A percentile compares a stretch with the other conserved stretches of the same genome.
These are phyloP conservation scores for Glaciozyma antarctica DNA, from an alignment of 768 basidiomycete species.

Conservation along the genomic window DNA sequence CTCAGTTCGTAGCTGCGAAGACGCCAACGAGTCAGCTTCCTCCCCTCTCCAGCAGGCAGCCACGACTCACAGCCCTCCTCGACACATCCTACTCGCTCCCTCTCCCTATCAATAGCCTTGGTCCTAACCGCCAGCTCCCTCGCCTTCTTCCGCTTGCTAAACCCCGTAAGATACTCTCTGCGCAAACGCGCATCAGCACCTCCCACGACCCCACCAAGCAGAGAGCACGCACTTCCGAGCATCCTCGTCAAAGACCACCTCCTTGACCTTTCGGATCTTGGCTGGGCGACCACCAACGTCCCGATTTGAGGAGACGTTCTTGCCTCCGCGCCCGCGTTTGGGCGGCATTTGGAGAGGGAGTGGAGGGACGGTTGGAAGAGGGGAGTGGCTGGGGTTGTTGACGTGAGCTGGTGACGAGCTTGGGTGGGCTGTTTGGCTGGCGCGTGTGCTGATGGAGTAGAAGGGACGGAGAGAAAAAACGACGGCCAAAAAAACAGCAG, in stretches of 20 bases:
- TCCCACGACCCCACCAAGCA: neutral
- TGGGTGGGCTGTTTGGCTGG: too few relatives aligned
- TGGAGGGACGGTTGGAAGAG: neutral
- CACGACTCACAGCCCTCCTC: slow-evolving; percentile 6
- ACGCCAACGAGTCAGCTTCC: neutral
- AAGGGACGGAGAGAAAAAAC: too few relatives aligned
- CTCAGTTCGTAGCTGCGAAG: neutral
- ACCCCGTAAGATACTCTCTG: slow-evolving; percentile 30
- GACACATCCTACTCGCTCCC: slow-evolving; percentile 18
- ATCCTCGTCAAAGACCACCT: slow-evolving; percentile 30
- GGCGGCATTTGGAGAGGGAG: too few relatives aligned
- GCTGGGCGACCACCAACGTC: slow-evolving; percentile 3
- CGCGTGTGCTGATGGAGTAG: too few relatives aligned
- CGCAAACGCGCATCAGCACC: neutral
- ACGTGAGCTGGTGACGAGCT: too few relatives aligned
- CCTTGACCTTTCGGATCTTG: slow-evolving; percentile 27
- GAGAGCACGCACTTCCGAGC: slow-evolving; percentile 17
- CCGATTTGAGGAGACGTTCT: too few relatives aligned
- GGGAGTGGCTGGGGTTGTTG: too few relatives aligned
- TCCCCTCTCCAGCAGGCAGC: neutral
- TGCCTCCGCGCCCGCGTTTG: too few relatives aligned
- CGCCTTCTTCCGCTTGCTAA: slow-evolving; percentile 29
- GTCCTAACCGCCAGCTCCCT: slow-evolving; percentile 20
- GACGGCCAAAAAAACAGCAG: too few relatives aligned
- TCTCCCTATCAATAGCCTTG: slow-evolving; percentile 25